Base-by-base conservation (phyloP, 2,329 filamentous ascomycete species). In the Paraphaeosphaeria sporulosa region DNA sequence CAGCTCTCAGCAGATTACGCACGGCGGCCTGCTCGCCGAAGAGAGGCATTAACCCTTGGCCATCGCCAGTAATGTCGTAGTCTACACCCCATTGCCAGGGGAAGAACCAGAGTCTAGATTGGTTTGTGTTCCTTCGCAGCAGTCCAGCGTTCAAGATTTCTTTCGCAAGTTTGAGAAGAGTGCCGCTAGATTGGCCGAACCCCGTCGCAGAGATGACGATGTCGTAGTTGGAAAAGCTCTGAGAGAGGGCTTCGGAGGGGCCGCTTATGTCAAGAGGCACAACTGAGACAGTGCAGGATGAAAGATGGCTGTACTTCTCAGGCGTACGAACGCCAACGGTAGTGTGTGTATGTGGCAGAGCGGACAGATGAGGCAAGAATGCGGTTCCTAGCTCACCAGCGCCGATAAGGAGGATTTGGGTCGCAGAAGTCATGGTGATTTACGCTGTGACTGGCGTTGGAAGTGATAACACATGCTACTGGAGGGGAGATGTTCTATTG, bases 31-130 rank as follows among this genome's bases (percentile, higher is more conserved):
- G 88, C 80, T 90, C 89, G 60, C 88, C 88, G 66, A 91, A 92
- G 15, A 92, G 70, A 36, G 87, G 84, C 73, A 90, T 88, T 46
- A 85, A 79, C 27, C 84, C 86, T 0, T 85, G 84, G 0, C 78
- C 73, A 0, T 73, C 70, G 3, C 88, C 87, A 17, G 91, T 86
- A 30, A 79, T 71, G 58, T 92, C 89, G 75, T 92, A 92, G 70
- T 92, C 87, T 25, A 91, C 85, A 0, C 90, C 90, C 71, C 89
- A 92, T 73, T 92, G 89, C 90, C 90, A 92, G 0, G 90, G 89
- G 19, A 92, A 82, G 69, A 84, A 92, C 70, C 72, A 73, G 1
- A 72, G 4, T 10, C 43, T 64, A 0, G 25, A 40, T 13, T 64
- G 46, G 0, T 61, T 62, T 0, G 48, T 52, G 8, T 59, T 40